phyloP scores from a whole-genome alignment of 2,329 filamentous ascomycete species.

The Colletotrichum sp. region DNA sequence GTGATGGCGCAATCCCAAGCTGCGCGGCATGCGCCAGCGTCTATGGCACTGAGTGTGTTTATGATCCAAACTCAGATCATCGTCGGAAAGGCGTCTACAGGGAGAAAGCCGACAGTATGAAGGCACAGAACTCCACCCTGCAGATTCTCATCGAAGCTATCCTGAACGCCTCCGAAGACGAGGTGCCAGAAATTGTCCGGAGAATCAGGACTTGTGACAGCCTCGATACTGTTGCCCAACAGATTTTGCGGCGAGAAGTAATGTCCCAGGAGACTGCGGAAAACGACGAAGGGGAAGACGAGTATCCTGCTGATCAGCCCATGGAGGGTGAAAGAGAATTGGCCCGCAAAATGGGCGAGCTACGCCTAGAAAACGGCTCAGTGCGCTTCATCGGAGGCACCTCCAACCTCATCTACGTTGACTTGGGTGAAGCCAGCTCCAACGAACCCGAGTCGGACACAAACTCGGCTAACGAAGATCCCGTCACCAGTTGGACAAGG shows the following conservation, averaged over 20 bases:
- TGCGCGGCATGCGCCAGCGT: conserved; percentile 97
- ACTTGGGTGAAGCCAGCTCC: conserved; percentile 40
- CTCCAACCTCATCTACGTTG: conserved; percentile 86
- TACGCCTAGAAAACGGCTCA: conserved; percentile 85
- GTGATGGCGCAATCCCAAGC: conserved; percentile 88
- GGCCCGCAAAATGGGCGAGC: conserved; percentile 90
- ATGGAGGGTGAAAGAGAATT: conserved; percentile 76
- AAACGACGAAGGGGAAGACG: conserved; percentile 42
- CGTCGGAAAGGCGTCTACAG: conserved; percentile 96
- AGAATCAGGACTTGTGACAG: conserved; percentile 87
- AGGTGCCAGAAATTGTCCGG: conserved; percentile 80
- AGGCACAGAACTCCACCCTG: conserved; percentile 84
- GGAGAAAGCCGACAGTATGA: conserved; percentile 87
- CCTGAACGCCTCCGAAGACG: conserved; percentile 87
- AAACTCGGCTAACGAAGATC: conserved; percentile 63
- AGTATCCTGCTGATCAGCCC: conserved; percentile 44
- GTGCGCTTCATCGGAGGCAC: conserved; percentile 93
- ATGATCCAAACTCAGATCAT: conserved; percentile 96
- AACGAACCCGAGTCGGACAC: conserved; percentile 50
- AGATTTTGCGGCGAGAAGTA: conserved; percentile 51
- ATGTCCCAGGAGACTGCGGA: conserved; percentile 38
- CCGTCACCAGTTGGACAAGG: conserved; percentile 84
- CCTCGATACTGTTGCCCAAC: conserved; percentile 60
- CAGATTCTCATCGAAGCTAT: conserved; percentile 94
- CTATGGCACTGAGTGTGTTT: conserved; percentile 88